Evolutionary conservation across 805 yeast genomes (phyloP), one percentile per base, ranked within the genome.

Genomic region (Cyberlindnera veronae): DNA sequence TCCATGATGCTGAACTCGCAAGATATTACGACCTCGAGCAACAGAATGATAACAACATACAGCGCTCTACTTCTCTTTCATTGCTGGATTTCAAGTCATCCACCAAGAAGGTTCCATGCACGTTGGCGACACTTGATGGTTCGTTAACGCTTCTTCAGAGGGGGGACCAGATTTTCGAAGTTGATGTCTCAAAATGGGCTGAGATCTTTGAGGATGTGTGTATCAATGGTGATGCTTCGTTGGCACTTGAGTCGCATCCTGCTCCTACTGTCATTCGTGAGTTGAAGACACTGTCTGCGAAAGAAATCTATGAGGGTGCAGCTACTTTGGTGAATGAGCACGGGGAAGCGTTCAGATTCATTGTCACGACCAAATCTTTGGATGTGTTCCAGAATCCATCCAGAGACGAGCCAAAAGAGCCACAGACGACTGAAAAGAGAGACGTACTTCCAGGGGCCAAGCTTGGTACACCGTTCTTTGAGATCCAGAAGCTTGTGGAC

Each of bases 1-100:
- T 53, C 32, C n/a, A 34, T 2, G 49, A 45, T 1, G 43, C 52
- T 2, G 58, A 49, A 24, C 41, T 46, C 18, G 46, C 53, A n/a
- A 51, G 57, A 27, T 49, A 53, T 34, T 55, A 63, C 1, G 21
- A 27, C 7, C 5, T 35, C 12, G 29, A 35, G 12, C 42, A 29
- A 8, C 16, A 27, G n/a, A 44, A 29, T 5, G 41, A 24, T 22
- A 27, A 21, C 15, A 34, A 19, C 10, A 18, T 9, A 8, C 15
- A 14, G 13, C 19, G 19, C 9, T 14, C 23, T 12, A 24, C 24
- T 5, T 26, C 29, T 2, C 28, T 44, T 3, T 27, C 46, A 5
- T 19, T 39, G 3, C 19, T 47, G n/a, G 44, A 39, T 12, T 47
- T 47, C 37, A 41, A 41, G 34, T 20, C 34, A 7, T 41, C 46